Evolutionary conservation across 2,329 filamentous ascomycete genomes (phyloP).

Genomic region (Calonectria montana): DNA sequence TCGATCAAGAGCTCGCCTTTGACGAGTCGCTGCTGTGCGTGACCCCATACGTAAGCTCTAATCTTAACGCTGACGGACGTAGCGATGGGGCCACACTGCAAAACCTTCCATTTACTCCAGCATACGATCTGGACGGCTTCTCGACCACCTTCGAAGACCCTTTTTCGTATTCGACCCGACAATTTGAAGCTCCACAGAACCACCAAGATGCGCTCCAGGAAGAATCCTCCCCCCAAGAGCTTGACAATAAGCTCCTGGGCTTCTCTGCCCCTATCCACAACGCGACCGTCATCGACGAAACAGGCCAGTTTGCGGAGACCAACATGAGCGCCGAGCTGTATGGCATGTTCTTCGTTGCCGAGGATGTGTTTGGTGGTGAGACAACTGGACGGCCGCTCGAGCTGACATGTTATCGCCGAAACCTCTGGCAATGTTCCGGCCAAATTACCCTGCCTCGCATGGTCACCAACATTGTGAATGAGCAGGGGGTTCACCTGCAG

Average conservation of each 20-base stretch:
- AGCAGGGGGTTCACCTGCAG: conserved; percentile 82
- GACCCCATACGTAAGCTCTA: conserved; percentile 19
- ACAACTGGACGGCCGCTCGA: conserved; percentile 73
- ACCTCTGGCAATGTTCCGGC: conserved; percentile 94
- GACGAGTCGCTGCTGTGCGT: conserved; percentile 67
- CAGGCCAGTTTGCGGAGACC: conserved; percentile 71
- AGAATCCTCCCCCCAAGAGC: conserved; percentile 64
- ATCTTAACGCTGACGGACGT: conserved; percentile 30
- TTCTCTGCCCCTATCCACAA: conserved; percentile 75
- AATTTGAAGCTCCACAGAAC: conserved; percentile 58
- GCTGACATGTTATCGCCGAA: conserved; percentile 93
- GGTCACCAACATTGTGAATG: conserved; percentile 74
- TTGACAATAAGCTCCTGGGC: conserved; percentile 78
- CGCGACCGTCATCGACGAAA: conserved; percentile 73
- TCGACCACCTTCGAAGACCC: conserved; percentile 74
- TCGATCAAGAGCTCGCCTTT: conserved; percentile 65
- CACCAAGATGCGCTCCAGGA: conserved; percentile 56
- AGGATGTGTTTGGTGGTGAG: conserved; percentile 78
- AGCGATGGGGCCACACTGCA: conserved; percentile 51
- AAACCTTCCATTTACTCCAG: conserved; percentile 64
- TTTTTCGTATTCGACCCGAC: conserved; percentile 67
- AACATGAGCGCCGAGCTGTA: conserved; percentile 80
- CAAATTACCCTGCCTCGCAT: conserved; percentile 82
- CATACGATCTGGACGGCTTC: conserved; percentile 71
- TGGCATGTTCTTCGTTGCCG: conserved; percentile 90